phyloP scores from a whole-genome alignment of 768 basidiomycete species.

The Serpula lacrymans region DNA sequence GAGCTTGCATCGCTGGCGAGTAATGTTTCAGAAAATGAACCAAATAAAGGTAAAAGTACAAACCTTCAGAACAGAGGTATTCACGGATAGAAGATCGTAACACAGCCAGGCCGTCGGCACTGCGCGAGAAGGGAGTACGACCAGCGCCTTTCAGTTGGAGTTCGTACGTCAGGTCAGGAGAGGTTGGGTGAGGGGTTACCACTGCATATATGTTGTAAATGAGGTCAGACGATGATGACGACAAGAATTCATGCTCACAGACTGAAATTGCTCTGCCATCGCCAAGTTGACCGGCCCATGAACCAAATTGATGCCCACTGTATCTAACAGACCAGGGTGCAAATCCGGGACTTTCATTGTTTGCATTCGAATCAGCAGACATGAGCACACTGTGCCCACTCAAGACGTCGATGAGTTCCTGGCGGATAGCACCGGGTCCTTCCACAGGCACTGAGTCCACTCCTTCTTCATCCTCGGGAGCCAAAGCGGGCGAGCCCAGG shows the following conservation, averaged over 20 bases:
- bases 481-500: constrained; percentile 59
- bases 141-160: constrained; percentile 95
- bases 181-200: constrained; percentile 68
- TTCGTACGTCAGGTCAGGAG: constrained; percentile 61
- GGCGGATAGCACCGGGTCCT: constrained; percentile 47
- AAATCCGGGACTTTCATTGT: constrained; percentile 29
- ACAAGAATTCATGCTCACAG: constrained; percentile 33
- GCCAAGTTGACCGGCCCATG: constrained; percentile 92
- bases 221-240: constrained; percentile 2
- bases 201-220: constrained; percentile 39
- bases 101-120: constrained; percentile 93
- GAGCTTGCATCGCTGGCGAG: constrained; percentile 62
- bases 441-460: constrained; percentile 19
- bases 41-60: constrained; percentile 9
- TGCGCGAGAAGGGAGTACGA: constrained; percentile 88
- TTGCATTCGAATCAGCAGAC: constrained; percentile 33
- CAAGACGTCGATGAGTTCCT: constrained; percentile 78
- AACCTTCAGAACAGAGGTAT: constrained; percentile 90
- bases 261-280: constrained; percentile 95
- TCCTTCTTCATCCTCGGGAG: constrained; percentile 28
- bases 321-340: constrained; percentile 85
- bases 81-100: constrained; percentile 93
- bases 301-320: constrained; percentile 87
- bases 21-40: constrained; percentile 35
- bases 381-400: constrained; percentile 74